Base-by-base conservation (phyloP, 441 rosid species). In the Aquilaria agallochum region DNA sequence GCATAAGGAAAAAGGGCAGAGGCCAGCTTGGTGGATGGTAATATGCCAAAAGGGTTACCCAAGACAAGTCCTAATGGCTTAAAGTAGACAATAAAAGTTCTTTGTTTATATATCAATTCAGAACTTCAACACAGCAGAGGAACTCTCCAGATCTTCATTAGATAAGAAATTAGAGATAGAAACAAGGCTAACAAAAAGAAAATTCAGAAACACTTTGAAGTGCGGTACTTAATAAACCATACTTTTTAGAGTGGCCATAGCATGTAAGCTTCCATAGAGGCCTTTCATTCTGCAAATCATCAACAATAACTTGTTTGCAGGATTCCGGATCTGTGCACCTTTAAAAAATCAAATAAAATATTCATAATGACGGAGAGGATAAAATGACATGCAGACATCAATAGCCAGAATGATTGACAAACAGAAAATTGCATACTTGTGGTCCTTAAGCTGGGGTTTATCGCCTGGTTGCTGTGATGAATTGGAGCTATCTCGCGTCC, bases 201-300 rank as follows among this genome's bases (percentile, higher is more conserved):
- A 66, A 53, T 5, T 53, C 20, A 15, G 13, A 44, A 54, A 61
- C 42, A 58, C n/a, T 40, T 56, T 31, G 57, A 66, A 40, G 31
- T 44, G 40, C 42, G 14, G 20, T 7, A 46, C 13, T 11, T 31
- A 59, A 46, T n/a, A 60, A 66, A 62, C 55, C 86, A 76, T 80
- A 95, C 99, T 76, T 70, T 79, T 72, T 88, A 75, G 71, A 81
- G 80, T 95, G 99, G 50, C 82, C 75, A 54, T 95, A 95, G 76
- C 99, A 89, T 7, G 99, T 92, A 60, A 95, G 87, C 81, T 81
- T 89, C 98, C 99, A 95, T 72, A 86, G 72, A 12, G 98, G 97
- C 66, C 85, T 86, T 84, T 92, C 99, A 10, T 73, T 70, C 79
- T 89, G 80, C 75, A 80, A 84, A 81, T 95, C 99, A 55, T 95